phyloP scores from a whole-genome alignment of 352 stramenopile species.

The Pythium periplocum region DNA sequence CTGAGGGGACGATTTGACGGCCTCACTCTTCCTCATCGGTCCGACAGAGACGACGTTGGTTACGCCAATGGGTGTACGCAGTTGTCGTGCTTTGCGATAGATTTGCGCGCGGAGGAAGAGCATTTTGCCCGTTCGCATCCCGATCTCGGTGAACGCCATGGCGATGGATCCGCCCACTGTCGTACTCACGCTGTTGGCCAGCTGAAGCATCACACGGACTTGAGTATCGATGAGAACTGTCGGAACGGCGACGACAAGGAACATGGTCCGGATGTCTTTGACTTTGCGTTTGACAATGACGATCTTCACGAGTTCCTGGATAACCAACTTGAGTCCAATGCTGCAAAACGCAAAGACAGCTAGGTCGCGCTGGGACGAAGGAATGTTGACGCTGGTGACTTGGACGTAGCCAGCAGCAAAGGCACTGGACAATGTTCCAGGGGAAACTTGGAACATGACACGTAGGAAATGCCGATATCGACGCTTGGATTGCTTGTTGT shows the following conservation, averaged over 20 bases:
- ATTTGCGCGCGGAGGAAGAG: neutral
- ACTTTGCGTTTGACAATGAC: slow-evolving; percentile 10
- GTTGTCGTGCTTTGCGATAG: neutral
- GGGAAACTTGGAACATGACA: too few species aligned
- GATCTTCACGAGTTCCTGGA: slow-evolving; percentile 18
- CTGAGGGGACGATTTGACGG: neutral
- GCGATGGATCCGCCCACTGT: slow-evolving; percentile 14
- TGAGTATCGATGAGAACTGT: slow-evolving; percentile 29
- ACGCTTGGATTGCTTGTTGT: slow-evolving; percentile 9
- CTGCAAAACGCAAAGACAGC: slow-evolving; percentile 18
- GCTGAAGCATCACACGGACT: slow-evolving; percentile 15
- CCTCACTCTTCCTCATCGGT: neutral
- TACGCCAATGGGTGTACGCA: neutral
- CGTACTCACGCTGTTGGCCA: slow-evolving; percentile 10
- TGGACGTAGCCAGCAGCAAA: too few species aligned
- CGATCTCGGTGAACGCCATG: slow-evolving; percentile 22
- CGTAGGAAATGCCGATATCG: too few species aligned
- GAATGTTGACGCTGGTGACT: too few species aligned
- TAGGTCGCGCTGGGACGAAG: neutral
- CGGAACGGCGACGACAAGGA: slow-evolving; percentile 14
- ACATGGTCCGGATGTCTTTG: slow-evolving; percentile 17
- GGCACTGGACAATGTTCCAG: too few species aligned
- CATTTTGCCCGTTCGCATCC: neutral
- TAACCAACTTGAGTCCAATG: slow-evolving; percentile 20
- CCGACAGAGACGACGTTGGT: neutral